Evolutionary conservation across 495 filamentous ascomycete genomes (phyloP).

Genomic region (Penicillium flavigenum): DNA sequence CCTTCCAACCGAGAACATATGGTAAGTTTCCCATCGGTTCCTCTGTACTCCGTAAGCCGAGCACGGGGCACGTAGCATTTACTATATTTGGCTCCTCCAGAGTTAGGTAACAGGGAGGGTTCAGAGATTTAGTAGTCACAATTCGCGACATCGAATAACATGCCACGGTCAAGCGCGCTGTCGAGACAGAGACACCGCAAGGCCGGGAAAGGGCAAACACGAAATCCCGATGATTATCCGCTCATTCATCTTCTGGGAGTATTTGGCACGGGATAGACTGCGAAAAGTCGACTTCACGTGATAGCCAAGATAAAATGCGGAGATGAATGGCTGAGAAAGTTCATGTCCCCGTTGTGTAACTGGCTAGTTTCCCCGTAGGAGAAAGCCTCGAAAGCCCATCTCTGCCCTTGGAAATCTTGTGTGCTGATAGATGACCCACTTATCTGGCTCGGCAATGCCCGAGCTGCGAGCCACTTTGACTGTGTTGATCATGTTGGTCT

Average conservation of each 20-base stretch:
- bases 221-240: slow-evolving; percentile 7
- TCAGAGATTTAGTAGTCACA: background rate
- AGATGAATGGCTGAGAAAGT: background rate
- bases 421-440: background rate
- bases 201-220: background rate
- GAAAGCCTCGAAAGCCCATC: background rate
- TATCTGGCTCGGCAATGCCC: slow-evolving; percentile 6
- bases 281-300: background rate
- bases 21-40: background rate
- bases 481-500: background rate
- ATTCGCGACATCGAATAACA: background rate
- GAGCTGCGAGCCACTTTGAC: slow-evolving; percentile 5
- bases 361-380: background rate
- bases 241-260: background rate
- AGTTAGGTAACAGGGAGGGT: background rate
- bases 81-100: background rate
- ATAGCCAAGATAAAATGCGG: slow-evolving; percentile 4
- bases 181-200: background rate
- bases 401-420: slow-evolving; percentile 9
- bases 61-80: background rate
- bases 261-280: background rate
- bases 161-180: background rate
- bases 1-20: background rate
- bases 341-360: background rate
- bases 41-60: background rate